These are phyloP conservation scores for Eimeria acervulina DNA, from an alignment of 169 alveolate species.

Conservation along the genomic window DNA sequence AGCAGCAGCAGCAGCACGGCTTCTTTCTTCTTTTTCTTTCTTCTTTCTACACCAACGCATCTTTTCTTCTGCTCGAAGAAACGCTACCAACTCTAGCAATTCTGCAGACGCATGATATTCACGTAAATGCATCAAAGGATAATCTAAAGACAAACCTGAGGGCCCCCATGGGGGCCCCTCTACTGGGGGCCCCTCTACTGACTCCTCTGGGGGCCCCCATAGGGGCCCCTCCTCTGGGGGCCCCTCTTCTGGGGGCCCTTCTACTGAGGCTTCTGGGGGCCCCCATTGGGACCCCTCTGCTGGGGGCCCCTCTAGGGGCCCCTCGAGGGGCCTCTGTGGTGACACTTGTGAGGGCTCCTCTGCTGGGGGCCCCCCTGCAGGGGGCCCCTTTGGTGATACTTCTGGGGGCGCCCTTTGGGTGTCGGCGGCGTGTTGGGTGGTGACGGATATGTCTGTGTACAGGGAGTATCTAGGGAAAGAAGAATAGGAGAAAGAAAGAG, in stretches of 20 bases:
- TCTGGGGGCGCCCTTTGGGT: too few relatives aligned
- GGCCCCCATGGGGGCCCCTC: conserved; percentile 8
- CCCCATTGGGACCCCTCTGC: not conserved
- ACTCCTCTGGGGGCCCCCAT: not conserved
- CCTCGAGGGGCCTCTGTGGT: conserved; percentile 7
- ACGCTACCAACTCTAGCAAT: not conserved
- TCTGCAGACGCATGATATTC: not conserved
- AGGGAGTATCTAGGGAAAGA: too few relatives aligned
- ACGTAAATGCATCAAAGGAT: too few relatives aligned
- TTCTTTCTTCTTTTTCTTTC: not conserved
- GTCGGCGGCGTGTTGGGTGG: too few relatives aligned
- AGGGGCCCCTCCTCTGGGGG: too few relatives aligned
- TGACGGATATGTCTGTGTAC: too few relatives aligned
- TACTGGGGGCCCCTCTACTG: not conserved
- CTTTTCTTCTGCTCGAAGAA: not conserved
- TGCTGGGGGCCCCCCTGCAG: too few relatives aligned
- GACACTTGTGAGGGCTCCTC: too few relatives aligned
- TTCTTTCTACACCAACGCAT: not conserved
- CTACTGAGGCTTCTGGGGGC: not conserved
- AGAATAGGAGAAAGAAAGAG: too few relatives aligned
- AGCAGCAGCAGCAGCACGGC: not conserved
- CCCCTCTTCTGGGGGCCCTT: too few relatives aligned
- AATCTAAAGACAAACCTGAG: not conserved
- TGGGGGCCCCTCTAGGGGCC: conserved; percentile 16
- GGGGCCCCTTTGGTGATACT: too few relatives aligned